Evolutionary conservation across 2,329 filamentous ascomycete genomes (phyloP).

Genomic region (Lecanosticta acicola): DNA sequence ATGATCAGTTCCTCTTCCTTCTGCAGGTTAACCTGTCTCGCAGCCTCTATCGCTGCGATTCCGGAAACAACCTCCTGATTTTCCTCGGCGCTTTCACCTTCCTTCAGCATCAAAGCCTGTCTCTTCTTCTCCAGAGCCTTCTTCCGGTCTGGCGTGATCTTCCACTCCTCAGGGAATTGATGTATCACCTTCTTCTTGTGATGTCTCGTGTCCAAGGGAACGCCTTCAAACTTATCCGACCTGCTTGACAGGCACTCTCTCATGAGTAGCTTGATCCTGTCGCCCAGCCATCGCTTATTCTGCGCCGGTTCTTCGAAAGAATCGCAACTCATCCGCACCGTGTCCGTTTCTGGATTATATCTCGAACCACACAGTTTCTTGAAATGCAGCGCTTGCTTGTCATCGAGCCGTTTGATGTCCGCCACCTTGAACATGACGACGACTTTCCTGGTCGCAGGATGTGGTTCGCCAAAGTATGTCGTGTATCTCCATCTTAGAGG

Average conservation of each 20-base stretch:
- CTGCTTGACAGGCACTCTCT: conserved; percentile 63
- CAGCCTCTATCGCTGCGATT: conserved; percentile 25
- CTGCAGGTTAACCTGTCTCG: conserved; percentile 21
- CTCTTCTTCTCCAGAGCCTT: conserved; percentile 60
- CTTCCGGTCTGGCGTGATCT: conserved; percentile 64
- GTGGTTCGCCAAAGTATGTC: conserved; percentile 87
- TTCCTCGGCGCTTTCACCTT: conserved; percentile 48
- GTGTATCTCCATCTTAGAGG: conserved; percentile 94
- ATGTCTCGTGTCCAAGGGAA: conserved; percentile 85
- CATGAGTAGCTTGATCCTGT: conserved; percentile 68
- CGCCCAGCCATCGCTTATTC: conserved; percentile 91
- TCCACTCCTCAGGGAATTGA: conserved; percentile 78
- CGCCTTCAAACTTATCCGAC: conserved; percentile 78
- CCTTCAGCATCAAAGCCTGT: conserved; percentile 46
- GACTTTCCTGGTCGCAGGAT: conserved; percentile 89
- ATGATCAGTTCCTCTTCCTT: conserved; percentile 28
- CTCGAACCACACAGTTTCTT: conserved; percentile 79
- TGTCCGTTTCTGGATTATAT: conserved; percentile 77
- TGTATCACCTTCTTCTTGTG: conserved; percentile 62
- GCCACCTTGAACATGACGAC: conserved; percentile 78
- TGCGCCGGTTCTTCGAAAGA: conserved; percentile 77
- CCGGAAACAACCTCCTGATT: conserved; percentile 40
- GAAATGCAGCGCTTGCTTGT: conserved; percentile 68
- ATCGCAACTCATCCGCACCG: conserved; percentile 87
- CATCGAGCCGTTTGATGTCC: conserved; percentile 63